Base-by-base conservation (phyloP, 805 yeast species). In the Saturnispora diversa region DNA sequence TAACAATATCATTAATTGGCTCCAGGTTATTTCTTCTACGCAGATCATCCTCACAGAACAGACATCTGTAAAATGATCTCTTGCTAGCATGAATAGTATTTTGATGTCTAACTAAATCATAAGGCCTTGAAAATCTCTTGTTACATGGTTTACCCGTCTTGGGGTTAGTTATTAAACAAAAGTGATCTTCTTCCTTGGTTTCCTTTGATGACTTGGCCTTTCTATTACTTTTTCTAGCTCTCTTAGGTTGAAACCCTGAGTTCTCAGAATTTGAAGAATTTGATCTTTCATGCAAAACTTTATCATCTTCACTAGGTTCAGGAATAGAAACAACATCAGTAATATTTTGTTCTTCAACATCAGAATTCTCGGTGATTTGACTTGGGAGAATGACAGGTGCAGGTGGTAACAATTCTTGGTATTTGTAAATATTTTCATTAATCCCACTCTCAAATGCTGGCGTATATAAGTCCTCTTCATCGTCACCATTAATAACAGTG, bases 11-110 rank as follows among this genome's bases (percentile, higher is more conserved):
- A 39, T 75, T 75, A 17, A 70, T 69, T 38, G 72, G 56, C 20
- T 59, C 54, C 65, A 75, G 24, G 56, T 64, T 47, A 40, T 62
- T 54, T 39, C 54, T 59, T 35, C 64, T 59, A 22, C 76, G 74
- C 44, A 77, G 69, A 49, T 73, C 78, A 50, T 75, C 80, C 42
- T 83, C 92, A 64, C 98, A 90, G 33, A 82, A 78, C 50, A 77
- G 78, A 61, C 98, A 90, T 56, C 83, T 78, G 67, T 80, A 92
- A 36, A 82, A 77, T 52, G 83, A 83, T 62, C 90, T 82, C 58
- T 80, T 82, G 35, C 83, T 71, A 1, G 97, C 92, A 60, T 90
- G 98, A 40, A 90, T 88, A 0, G 97, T 92, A 54, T 90, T 95
- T 60, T 90, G 96, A 61, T 90, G 98, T 52, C 98, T 75, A 20